Conservation (phyloP, 1,139 yeast genomes). For the Diutina rugosa region DNA sequence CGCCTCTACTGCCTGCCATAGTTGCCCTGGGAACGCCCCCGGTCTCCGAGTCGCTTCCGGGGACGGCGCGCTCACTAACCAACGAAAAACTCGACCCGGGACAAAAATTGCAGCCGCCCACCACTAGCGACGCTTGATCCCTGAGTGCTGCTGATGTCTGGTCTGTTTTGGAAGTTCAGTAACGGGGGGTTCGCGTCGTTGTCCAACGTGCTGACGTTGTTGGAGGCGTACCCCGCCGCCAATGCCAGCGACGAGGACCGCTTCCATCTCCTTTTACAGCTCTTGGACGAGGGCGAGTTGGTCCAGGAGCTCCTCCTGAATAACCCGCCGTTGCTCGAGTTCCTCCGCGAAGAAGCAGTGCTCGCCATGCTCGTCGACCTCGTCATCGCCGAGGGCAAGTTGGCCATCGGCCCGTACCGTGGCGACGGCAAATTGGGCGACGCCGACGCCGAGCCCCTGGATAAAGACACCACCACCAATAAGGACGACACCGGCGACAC, state of each 20-base stretch:
- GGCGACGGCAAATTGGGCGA: neutral
- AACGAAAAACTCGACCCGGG: neutral
- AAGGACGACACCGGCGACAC: constrained; percentile 4
- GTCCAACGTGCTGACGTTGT: constrained; percentile 59
- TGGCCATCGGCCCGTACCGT: neutral
- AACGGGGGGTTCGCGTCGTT: constrained; percentile 62
- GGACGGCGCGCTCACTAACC: neutral
- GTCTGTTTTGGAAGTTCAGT: constrained; percentile 86
- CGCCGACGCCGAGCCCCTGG: neutral
- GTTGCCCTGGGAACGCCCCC: neutral
- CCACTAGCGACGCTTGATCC: neutral
- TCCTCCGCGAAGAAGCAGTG: constrained; percentile 62
- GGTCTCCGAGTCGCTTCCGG: neutral
- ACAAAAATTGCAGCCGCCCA: neutral
- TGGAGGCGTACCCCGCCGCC: constrained; percentile 32
- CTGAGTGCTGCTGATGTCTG: constrained; percentile 35
- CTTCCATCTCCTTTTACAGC: constrained; percentile 32
- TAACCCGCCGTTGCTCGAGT: constrained; percentile 71
- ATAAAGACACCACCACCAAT: neutral
- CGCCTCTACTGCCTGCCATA: neutral
- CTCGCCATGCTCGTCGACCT: constrained; percentile 53
- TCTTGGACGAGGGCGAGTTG: constrained; percentile 78
- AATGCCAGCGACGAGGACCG: neutral
- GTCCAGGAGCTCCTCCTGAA: constrained; percentile 76
- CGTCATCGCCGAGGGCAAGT: constrained; percentile 37